A percentile compares a stretch with the other conserved stretches of the same genome.
Conservation (phyloP, 768 basidiomycete genomes). For the Xerocomellus amylosporus region DNA sequence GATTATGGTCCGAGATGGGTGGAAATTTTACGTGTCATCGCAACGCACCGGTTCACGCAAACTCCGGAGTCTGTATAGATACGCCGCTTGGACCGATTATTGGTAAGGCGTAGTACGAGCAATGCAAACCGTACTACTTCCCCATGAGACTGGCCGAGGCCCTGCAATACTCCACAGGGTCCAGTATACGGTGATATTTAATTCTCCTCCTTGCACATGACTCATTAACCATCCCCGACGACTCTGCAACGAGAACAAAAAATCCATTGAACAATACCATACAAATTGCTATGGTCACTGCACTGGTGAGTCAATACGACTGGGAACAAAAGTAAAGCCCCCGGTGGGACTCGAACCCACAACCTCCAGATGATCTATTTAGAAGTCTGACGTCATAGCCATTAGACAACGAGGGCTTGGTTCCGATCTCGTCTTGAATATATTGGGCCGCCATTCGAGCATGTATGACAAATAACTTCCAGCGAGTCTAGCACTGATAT, state of each 20-base stretch:
- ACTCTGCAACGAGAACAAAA: background rate
- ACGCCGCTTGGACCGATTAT: background rate
- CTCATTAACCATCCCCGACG: background rate
- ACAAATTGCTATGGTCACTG: background rate
- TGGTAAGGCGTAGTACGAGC: background rate
- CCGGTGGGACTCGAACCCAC: conserved; percentile 85
- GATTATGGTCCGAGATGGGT: conserved; percentile 3
- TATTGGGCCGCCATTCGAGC: background rate
- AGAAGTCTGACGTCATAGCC: conserved; percentile 92
- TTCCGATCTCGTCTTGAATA: background rate
- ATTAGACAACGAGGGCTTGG: conserved; percentile 80
- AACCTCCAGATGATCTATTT: conserved; percentile 80
- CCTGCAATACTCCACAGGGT: background rate
- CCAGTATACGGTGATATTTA: background rate
- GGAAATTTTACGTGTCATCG: conserved; percentile 23
- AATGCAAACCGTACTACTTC: background rate
- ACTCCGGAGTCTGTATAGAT: conserved; percentile 3
- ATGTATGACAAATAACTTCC: background rate
- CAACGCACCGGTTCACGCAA: background rate
- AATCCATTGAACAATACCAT: background rate
- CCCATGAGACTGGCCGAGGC: background rate
- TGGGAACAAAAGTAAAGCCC: conserved; percentile 44
- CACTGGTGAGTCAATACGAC: background rate
- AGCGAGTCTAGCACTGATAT: too few relatives aligned
- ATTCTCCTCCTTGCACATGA: background rate